A percentile compares a stretch with the other conserved stretches of the same genome.
phyloP scores from a whole-genome alignment of 1,284 basidiomycete species.

The Rhodotorula sp. region DNA sequence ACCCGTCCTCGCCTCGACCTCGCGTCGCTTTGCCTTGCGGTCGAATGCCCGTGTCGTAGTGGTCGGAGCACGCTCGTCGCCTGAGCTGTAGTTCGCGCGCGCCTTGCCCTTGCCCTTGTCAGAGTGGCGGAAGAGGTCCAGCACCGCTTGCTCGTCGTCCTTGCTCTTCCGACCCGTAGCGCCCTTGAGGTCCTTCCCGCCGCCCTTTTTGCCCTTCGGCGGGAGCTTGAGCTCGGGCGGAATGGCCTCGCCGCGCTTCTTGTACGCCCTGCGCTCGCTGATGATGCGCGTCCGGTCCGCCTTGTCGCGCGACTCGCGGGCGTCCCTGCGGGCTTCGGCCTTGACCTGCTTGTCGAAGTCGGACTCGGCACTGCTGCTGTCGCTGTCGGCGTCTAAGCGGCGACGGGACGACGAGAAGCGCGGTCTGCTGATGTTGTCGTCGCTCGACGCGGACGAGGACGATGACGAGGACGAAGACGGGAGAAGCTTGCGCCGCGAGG shows the following conservation, averaged over 20 bases:
- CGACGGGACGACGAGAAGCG: background rate
- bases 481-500: background rate
- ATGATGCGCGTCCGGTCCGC: background rate
- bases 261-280: constrained; percentile 3
- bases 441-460: background rate
- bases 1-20: constrained; percentile 8
- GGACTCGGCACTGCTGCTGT: background rate
- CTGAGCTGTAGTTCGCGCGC: background rate
- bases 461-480: background rate
- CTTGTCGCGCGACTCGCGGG: background rate
- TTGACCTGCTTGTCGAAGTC: background rate
- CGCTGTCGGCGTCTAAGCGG: too few relatives aligned
- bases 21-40: constrained; percentile 10
- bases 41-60: constrained; percentile 16
- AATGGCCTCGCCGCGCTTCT: constrained; percentile 5
- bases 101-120: constrained; percentile 2
- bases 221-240: constrained; percentile 8
- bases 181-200: background rate
- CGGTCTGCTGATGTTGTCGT: background rate
- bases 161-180: background rate
- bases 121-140: background rate
- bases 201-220: constrained; percentile 8
- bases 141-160: constrained; percentile 13
- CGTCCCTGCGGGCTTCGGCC: background rate
- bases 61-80: background rate